A percentile compares a stretch with the other conserved stretches of the same genome.
Conservation (phyloP, 441 rosid species). For the Aleurites moluccanus region DNA sequence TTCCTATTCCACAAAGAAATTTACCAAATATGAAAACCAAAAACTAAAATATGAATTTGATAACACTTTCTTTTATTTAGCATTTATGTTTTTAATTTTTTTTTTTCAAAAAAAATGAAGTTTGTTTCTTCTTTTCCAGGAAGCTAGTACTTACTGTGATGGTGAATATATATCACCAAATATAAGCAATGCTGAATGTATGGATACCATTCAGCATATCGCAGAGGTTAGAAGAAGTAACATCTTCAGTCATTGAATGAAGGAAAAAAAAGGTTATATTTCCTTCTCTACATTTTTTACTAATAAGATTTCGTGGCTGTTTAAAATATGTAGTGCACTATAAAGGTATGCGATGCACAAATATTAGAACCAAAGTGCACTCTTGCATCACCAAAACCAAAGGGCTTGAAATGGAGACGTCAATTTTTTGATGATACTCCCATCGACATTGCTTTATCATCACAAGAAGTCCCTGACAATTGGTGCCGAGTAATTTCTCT, state of each 20-base stretch:
- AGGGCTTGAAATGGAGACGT: conserved; percentile 19
- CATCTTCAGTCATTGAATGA: neutral
- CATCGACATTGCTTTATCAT: conserved; percentile 6
- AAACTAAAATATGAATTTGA: neutral
- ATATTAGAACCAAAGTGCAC: conserved; percentile 24
- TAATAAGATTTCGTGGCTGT: neutral
- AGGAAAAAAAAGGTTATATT: neutral
- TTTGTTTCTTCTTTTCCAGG: conserved; percentile 10
- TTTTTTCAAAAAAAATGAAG: neutral
- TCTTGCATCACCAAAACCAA: conserved; percentile 19
- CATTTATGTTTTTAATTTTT: neutral
- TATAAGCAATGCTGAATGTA: conserved; percentile 14
- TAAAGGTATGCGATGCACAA: conserved; percentile 9
- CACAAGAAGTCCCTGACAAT: neutral
- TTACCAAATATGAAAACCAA: neutral
- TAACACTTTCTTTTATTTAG: neutral
- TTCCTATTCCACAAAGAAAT: neutral
- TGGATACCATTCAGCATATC: conserved; percentile 12
- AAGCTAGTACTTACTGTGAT: conserved; percentile 5
- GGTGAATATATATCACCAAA: conserved; percentile 20
- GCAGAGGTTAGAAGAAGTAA: conserved; percentile 15
- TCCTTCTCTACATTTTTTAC: neutral
- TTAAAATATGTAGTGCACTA: conserved; percentile 14
- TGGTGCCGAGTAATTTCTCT: conserved; percentile 33
- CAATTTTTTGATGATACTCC: conserved; percentile 17